Evolutionary conservation across 2,329 filamentous ascomycete species (phyloP).

Genomic region (Pseudocercospora fijiensis): DNA sequence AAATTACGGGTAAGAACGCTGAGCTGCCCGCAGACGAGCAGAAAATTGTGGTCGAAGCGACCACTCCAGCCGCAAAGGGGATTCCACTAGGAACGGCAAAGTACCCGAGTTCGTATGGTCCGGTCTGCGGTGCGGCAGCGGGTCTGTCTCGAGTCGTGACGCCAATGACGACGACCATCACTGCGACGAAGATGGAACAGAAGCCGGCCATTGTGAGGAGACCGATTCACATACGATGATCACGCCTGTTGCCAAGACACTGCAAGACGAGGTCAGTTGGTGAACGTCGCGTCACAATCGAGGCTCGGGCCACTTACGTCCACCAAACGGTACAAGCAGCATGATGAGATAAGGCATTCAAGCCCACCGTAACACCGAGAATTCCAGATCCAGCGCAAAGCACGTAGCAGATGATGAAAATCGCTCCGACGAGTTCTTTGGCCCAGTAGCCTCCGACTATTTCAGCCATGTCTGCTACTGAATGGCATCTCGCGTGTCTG

Average conservation of each 20-base stretch:
- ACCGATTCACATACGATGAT: constrained; percentile 51
- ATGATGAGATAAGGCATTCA: constrained; percentile 61
- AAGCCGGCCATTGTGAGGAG: constrained; percentile 64
- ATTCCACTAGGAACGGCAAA: constrained; percentile 54
- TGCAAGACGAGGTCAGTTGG: not conserved
- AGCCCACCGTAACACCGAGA: constrained; percentile 57
- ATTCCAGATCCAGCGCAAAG: constrained; percentile 59
- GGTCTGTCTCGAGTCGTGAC: constrained; percentile 59
- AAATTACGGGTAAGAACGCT: constrained; percentile 63
- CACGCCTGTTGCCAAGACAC: constrained; percentile 53
- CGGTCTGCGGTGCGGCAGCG: constrained; percentile 59
- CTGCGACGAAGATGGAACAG: constrained; percentile 57
- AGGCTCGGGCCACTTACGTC: constrained; percentile 15
- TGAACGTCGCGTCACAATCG: not conserved
- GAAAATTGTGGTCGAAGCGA: constrained; percentile 59
- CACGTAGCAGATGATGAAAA: constrained; percentile 60
- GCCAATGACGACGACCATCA: constrained; percentile 46
- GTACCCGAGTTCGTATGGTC: constrained; percentile 60
- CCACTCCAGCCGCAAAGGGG: constrained; percentile 59
- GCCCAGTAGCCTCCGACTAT: constrained; percentile 54
- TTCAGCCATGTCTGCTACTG: constrained; percentile 58
- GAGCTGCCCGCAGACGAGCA: constrained; percentile 58
- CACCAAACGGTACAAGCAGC: constrained; percentile 60
- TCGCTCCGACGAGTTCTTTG: constrained; percentile 54
- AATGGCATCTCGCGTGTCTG: constrained; percentile 52